Evolutionary conservation across 495 filamentous ascomycete species (phyloP).

Genomic region (Penicillium pancosmium): DNA sequence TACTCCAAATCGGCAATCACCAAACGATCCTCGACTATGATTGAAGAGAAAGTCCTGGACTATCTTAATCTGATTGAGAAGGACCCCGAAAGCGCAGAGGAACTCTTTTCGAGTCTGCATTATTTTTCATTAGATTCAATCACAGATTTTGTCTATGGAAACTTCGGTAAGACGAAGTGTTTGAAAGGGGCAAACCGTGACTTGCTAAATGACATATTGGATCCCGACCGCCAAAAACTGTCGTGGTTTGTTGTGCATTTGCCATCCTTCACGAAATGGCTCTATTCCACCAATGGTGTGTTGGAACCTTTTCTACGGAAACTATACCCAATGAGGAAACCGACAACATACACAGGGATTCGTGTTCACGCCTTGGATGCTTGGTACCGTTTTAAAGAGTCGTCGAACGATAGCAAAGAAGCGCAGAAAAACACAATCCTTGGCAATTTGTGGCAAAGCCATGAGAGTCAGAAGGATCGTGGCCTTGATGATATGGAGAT

Average conservation of each 20-base stretch:
- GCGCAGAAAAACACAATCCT: background rate
- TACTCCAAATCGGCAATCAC: slow-evolving; percentile 41
- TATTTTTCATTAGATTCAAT: slow-evolving; percentile 47
- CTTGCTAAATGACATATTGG: slow-evolving; percentile 3
- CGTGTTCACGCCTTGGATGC: background rate
- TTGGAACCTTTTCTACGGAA: background rate
- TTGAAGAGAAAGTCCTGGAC: slow-evolving; percentile 33
- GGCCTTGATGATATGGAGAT: slow-evolving; percentile 12
- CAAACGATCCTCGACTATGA: slow-evolving; percentile 15
- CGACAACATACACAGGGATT: slow-evolving; percentile 11
- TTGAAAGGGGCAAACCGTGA: background rate
- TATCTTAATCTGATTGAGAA: slow-evolving; percentile 32
- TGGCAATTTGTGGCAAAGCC: background rate
- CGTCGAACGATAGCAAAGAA: slow-evolving; percentile 2
- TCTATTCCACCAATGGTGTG: background rate
- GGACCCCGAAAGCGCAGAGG: slow-evolving; percentile 20
- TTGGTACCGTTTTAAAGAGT: background rate
- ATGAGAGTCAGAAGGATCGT: background rate
- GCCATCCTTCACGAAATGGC: slow-evolving; percentile 9
- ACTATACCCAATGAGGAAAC: slow-evolving; percentile 5
- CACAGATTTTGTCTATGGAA: slow-evolving; percentile 31
- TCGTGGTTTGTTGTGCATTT: slow-evolving; percentile 10
- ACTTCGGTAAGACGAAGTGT: background rate
- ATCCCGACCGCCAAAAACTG: background rate
- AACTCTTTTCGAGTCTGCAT: slow-evolving; percentile 42